phyloP scores from a whole-genome alignment of 2,329 filamentous ascomycete genomes.

The Ceratocystis diversiconidia region DNA sequence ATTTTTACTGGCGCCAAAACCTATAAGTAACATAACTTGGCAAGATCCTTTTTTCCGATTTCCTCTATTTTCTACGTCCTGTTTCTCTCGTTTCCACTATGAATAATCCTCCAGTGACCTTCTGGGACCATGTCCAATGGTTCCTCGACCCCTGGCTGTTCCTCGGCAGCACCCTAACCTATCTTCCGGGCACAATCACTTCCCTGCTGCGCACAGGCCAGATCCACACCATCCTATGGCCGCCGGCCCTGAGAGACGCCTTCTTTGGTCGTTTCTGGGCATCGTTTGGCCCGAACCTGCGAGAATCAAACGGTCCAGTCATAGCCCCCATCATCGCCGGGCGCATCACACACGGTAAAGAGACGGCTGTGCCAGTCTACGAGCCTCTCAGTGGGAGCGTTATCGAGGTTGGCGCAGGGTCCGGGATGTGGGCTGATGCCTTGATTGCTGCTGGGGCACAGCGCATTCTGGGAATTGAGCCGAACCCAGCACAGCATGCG shows the following conservation, averaged over 20 bases:
- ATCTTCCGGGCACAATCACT: slow-evolving; percentile 38
- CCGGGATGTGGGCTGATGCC: slow-evolving; percentile 45
- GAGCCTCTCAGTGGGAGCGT: slow-evolving; percentile 36
- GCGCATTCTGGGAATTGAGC: slow-evolving; percentile 50
- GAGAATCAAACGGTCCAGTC: slow-evolving; percentile 27
- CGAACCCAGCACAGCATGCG: slow-evolving; percentile 40
- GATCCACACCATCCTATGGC: slow-evolving; percentile 29
- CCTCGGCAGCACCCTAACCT: slow-evolving; percentile 33
- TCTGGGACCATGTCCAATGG: slow-evolving; percentile 21
- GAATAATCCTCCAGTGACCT: slow-evolving; percentile 9
- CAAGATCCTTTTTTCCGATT: no score
- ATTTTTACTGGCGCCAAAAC: not conserved
- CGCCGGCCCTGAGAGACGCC: slow-evolving; percentile 29
- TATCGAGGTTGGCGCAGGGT: slow-evolving; percentile 49
- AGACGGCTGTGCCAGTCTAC: slow-evolving; percentile 25
- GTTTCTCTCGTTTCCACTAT: not conserved
- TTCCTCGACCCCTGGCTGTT: slow-evolving; percentile 40
- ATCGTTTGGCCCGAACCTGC: slow-evolving; percentile 36
- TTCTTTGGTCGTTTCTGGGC: slow-evolving; percentile 53
- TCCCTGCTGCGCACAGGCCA: slow-evolving; percentile 28
- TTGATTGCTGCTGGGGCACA: slow-evolving; percentile 27
- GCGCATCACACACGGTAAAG: slow-evolving; percentile 28
- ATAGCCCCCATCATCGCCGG: slow-evolving; percentile 44
- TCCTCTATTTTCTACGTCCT: not conserved
- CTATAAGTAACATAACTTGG: no score